Conservation (phyloP, 1,284 basidiomycete genomes). For the Ustilago shanxiensis region DNA sequence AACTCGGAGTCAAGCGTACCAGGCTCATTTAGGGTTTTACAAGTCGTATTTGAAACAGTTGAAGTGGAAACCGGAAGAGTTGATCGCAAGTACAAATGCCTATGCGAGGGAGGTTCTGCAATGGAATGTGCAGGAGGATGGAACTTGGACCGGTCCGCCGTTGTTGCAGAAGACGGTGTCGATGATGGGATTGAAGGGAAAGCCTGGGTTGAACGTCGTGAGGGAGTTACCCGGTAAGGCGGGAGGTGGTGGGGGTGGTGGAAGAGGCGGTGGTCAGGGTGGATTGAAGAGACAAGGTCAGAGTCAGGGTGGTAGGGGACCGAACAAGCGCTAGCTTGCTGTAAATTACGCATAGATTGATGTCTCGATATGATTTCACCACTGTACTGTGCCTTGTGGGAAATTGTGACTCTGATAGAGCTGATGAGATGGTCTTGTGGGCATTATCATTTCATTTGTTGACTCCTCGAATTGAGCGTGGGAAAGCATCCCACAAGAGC, state of each 20-base stretch:
- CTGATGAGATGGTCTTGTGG: too few species aligned
- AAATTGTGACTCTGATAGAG: too few species aligned
- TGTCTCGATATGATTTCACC: too few species aligned
- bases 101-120: conserved; percentile 67
- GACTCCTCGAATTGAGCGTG: background rate
- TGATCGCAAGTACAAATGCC: conserved; percentile 73
- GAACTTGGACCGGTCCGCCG: conserved; percentile 69
- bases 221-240: conserved; percentile 37
- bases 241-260: conserved; percentile 20
- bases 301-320: conserved; percentile 25
- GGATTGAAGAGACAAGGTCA: conserved; percentile 33
- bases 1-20: conserved; percentile 73
- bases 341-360: too few species aligned
- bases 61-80: conserved; percentile 72
- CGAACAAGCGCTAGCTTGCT: conserved; percentile 30
- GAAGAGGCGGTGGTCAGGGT: conserved; percentile 1
- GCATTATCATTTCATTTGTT: too few species aligned
- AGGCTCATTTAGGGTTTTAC: conserved; percentile 76
- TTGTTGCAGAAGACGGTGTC: conserved; percentile 75
- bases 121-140: conserved; percentile 41
- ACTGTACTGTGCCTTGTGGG: too few species aligned
- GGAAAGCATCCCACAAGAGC: too few species aligned
- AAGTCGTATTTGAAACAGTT: conserved; percentile 72
- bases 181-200: conserved; percentile 77
- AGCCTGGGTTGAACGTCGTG: conserved; percentile 72